phyloP scores from a whole-genome alignment of 139 green algal species.

The Pleodorina starrii region DNA sequence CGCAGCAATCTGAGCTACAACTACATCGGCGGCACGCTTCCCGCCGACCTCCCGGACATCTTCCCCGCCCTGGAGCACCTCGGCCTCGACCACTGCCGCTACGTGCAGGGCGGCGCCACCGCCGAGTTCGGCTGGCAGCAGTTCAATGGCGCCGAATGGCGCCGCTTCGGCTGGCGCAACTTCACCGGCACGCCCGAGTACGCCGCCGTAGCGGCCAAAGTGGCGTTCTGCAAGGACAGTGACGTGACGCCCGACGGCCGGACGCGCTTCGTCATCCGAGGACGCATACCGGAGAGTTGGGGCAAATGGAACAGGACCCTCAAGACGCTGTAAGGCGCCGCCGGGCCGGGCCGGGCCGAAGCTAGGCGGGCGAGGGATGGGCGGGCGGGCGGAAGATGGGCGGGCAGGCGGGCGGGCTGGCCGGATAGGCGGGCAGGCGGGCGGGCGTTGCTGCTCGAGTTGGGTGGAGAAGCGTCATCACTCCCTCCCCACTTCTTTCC shows the following conservation, averaged over 20 bases:
- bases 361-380: too few relatives aligned
- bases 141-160: too few relatives aligned
- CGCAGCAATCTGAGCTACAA: slow-evolving; percentile 44
- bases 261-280: not conserved
- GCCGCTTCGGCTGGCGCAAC: too few relatives aligned
- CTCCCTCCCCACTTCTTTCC: too few relatives aligned
- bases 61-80: slow-evolving; percentile 38
- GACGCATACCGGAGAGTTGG: not conserved
- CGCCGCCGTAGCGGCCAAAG: not conserved
- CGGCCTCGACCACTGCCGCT: slow-evolving; percentile 31
- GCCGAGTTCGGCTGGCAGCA: slow-evolving; percentile 15
- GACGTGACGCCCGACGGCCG: not conserved
- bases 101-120: not conserved
- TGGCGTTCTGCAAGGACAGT: not conserved
- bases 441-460: too few relatives aligned
- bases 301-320: not conserved
- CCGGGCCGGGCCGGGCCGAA: too few relatives aligned
- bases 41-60: slow-evolving; percentile 24
- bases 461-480: too few relatives aligned
- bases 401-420: too few relatives aligned
- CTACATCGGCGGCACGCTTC: slow-evolving; percentile 18
- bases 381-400: too few relatives aligned
- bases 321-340: not conserved
- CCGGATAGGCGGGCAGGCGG: too few relatives aligned
- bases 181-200: too few relatives aligned